Evolutionary conservation across 2,329 filamentous ascomycete genomes (phyloP).

Genomic region (Talaromyces islandicus): DNA sequence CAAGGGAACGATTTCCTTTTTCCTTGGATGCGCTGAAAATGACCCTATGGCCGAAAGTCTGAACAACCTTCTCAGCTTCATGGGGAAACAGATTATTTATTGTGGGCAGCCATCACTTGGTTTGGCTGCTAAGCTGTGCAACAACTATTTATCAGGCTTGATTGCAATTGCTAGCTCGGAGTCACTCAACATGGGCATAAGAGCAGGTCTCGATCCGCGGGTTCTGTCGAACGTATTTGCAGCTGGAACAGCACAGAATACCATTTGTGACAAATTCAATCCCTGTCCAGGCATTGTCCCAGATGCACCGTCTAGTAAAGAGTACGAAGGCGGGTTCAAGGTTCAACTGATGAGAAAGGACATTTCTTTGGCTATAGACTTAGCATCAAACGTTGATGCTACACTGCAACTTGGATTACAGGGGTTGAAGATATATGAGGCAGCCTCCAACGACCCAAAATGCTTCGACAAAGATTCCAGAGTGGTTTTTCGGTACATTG

Average conservation of each 20-base stretch:
- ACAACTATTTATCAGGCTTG: conserved; percentile 56
- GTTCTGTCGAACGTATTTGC: conserved; percentile 48
- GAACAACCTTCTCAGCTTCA: conserved; percentile 40
- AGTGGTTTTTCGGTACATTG: no score
- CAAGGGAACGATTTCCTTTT: conserved; percentile 48
- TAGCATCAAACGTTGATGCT: conserved; percentile 48
- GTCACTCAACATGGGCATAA: conserved; percentile 56
- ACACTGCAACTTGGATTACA: no score
- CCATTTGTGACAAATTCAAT: conserved; percentile 47
- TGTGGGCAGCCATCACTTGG: conserved; percentile 53
- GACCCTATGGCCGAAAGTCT: conserved; percentile 41
- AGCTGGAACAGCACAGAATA: conserved; percentile 47
- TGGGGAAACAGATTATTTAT: conserved; percentile 50
- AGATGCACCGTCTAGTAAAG: conserved; percentile 43
- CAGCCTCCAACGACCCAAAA: no score
- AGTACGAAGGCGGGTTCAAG: conserved; percentile 51
- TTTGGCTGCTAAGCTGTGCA: conserved; percentile 54
- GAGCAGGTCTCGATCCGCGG: conserved; percentile 49
- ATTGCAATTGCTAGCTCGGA: conserved; percentile 55
- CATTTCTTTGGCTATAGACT: conserved; percentile 49
- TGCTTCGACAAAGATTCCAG: no score
- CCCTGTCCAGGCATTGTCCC: conserved; percentile 47
- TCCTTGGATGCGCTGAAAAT: conserved; percentile 39
- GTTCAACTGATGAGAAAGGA: conserved; percentile 58
- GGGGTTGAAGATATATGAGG: no score